A percentile compares a stretch with the other conserved stretches of the same genome.
These are phyloP conservation scores for Dalechampia spathulata DNA, from an alignment of 441 rosid species.

Conservation along the genomic window DNA sequence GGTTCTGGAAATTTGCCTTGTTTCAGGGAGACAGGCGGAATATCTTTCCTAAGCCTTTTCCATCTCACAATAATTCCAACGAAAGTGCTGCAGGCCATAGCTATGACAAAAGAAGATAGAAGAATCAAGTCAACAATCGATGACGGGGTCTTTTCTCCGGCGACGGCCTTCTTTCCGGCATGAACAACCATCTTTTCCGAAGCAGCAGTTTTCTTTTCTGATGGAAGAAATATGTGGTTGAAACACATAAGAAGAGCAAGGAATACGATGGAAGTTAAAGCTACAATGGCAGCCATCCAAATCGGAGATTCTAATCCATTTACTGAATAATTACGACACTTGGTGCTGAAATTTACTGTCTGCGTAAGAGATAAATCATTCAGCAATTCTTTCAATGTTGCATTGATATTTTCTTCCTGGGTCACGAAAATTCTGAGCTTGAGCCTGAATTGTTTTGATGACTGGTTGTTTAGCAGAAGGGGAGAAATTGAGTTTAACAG, in stretches of 20 bases:
- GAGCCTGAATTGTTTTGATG: constrained; percentile 32
- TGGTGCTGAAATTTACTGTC: constrained; percentile 36
- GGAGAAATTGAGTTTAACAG: constrained; percentile 48
- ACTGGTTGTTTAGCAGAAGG: constrained; percentile 33
- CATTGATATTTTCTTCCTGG: constrained; percentile 31
- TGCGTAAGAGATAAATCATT: constrained; percentile 33
- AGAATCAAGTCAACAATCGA: constrained; percentile 53
- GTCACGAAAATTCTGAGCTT: constrained; percentile 59
- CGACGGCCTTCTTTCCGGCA: constrained; percentile 25
- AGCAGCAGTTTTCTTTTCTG: constrained; percentile 29
- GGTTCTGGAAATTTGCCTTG: constrained; percentile 22
- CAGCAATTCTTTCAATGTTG: constrained; percentile 34
- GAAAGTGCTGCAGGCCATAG: constrained; percentile 28
- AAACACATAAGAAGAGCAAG: constrained; percentile 42
- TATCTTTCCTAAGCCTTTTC: constrained; percentile 38
- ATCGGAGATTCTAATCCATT: constrained; percentile 43
- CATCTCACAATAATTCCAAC: constrained; percentile 43
- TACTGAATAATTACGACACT: constrained; percentile 32
- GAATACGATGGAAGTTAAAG: constrained; percentile 35
- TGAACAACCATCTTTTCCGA: constrained; percentile 30
- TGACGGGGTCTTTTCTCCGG: constrained; percentile 54
- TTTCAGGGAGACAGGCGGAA: constrained; percentile 24
- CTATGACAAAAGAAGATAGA: constrained; percentile 40
- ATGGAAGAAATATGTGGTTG: constrained; percentile 42
- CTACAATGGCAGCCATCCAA: constrained; percentile 37